These are phyloP conservation scores for Trichoderma koningiopsis DNA, from an alignment of 2,329 filamentous ascomycete species.

Conservation along the genomic window DNA sequence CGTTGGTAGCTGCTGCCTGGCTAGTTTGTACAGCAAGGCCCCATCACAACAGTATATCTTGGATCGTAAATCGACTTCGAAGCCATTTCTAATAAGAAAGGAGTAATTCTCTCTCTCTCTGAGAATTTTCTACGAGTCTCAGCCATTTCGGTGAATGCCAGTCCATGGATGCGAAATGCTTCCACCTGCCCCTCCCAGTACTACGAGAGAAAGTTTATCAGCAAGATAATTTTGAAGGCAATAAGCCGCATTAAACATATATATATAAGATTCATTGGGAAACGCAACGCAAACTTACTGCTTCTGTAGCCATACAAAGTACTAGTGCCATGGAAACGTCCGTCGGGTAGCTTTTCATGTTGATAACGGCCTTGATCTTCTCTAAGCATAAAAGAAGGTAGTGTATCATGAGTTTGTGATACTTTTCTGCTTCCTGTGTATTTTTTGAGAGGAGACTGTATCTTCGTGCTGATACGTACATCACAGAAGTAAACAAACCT, in stretches of 20 bases:
- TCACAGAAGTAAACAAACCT: neutral
- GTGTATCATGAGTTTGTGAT: neutral
- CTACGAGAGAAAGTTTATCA: neutral
- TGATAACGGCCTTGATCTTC: neutral
- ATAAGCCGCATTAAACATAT: neutral
- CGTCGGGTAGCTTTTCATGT: neutral
- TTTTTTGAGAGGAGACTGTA: neutral
- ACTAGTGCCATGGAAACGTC: neutral
- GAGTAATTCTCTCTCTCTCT: neutral
- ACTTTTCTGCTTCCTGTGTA: neutral
- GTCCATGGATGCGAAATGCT: neutral
- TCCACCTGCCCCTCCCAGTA: neutral
- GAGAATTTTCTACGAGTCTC: neutral
- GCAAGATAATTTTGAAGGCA: neutral
- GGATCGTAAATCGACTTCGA: neutral
- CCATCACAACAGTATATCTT: neutral
- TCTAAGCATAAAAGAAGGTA: neutral
- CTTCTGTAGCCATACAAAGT: neutral
- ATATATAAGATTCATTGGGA: neutral
- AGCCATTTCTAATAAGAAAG: neutral
- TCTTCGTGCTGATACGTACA: neutral
- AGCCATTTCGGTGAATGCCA: neutral
- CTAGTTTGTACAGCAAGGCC: neutral
- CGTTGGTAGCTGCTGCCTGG: neutral
- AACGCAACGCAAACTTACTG: neutral